Percentiles rank a stretch among this genome's conserved stretches.
These are phyloP conservation scores for Blattamonas nauphoetae DNA, from an alignment of 78 protist species.

Conservation along the genomic window DNA sequence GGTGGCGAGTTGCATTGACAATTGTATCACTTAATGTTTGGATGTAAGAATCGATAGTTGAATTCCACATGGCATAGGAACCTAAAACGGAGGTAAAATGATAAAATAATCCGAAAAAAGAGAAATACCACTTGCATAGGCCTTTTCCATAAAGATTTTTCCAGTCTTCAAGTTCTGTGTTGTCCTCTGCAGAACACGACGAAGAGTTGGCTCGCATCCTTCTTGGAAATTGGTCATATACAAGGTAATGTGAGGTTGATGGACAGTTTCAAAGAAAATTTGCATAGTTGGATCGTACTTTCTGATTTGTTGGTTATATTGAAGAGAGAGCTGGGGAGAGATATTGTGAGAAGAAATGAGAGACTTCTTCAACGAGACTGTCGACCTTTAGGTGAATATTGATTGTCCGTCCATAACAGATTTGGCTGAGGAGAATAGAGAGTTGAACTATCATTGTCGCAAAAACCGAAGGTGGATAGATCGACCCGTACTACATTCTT, in stretches of 20 bases:
- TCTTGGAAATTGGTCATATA: neutral
- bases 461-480: no score
- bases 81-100: neutral
- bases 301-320: no score
- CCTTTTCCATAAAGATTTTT: neutral
- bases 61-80: neutral
- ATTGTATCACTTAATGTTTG: neutral
- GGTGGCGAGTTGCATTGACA: neutral
- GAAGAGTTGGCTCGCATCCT: neutral
- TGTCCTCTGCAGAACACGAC: neutral
- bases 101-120: neutral
- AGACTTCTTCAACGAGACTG: no score
- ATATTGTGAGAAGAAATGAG: no score
- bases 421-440: no score
- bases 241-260: neutral
- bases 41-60: neutral
- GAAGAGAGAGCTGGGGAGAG: no score
- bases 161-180: neutral
- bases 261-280: no score
- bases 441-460: no score
- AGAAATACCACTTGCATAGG: neutral
- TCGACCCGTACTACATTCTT: no score
- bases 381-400: no score
- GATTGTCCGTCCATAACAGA: no score
- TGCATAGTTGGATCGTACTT: no score